A percentile compares a stretch with the other conserved stretches of the same genome.
Evolutionary conservation across 1,284 basidiomycete genomes (phyloP).

Genomic region (Apiotrichum veenhuisii): DNA sequence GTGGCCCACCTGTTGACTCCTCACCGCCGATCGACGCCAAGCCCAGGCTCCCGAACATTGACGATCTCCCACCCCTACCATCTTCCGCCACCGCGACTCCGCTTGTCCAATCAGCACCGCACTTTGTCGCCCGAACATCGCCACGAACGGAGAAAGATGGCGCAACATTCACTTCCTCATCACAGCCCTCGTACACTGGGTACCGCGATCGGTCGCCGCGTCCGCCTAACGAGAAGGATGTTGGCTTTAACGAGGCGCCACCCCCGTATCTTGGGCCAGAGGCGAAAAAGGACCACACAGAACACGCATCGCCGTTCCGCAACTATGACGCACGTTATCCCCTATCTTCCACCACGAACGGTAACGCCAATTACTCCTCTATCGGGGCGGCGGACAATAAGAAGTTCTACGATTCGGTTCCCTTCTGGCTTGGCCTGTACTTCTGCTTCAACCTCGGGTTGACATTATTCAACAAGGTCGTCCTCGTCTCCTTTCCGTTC

Average conservation of each 20-base stretch:
- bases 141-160: background rate
- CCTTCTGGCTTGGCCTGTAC: slow-evolving; percentile 71
- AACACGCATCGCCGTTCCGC: slow-evolving; percentile 8
- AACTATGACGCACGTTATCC: background rate
- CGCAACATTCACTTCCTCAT: background rate
- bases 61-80: background rate
- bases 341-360: slow-evolving; percentile 5
- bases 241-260: background rate
- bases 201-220: background rate
- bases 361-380: background rate
- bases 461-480: slow-evolving; percentile 87
- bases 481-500: slow-evolving; percentile 83
- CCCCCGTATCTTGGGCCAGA: background rate
- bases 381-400: background rate
- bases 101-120: background rate
- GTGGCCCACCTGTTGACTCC: background rate
- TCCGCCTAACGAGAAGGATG: too few relatives aligned
- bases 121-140: background rate
- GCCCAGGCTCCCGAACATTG: background rate
- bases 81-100: background rate
- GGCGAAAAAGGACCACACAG: slow-evolving; percentile 7
- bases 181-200: background rate
- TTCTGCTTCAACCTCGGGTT: slow-evolving; percentile 83
- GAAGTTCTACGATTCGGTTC: slow-evolving; percentile 34
- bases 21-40: background rate